These are phyloP conservation scores for Rehmannia glutinosa DNA, from an alignment of 257 asterid species.

Conservation along the genomic window DNA sequence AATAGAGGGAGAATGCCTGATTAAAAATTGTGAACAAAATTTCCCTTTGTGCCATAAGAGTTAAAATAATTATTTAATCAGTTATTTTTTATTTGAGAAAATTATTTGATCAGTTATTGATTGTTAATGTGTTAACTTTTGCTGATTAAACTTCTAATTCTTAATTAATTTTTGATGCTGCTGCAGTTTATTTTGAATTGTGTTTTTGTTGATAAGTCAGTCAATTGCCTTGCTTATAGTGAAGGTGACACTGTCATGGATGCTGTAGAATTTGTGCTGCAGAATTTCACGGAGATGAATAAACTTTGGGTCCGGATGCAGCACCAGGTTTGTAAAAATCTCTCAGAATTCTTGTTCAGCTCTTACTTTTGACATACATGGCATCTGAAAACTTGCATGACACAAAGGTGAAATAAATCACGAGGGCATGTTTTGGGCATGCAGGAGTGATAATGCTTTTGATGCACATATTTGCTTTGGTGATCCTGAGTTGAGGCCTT, in stretches of 20 bases:
- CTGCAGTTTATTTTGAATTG: constrained; percentile 9
- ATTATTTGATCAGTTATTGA: neutral
- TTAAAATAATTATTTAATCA: no score
- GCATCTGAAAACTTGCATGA: constrained; percentile 50
- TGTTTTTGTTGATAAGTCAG: constrained; percentile 17
- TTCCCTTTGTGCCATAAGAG: neutral
- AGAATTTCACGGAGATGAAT: constrained; percentile 95
- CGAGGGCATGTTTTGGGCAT: constrained; percentile 69
- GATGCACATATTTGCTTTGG: constrained; percentile 77
- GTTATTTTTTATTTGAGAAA: no score
- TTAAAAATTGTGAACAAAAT: neutral
- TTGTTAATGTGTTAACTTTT: constrained; percentile 1
- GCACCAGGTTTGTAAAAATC: constrained; percentile 62
- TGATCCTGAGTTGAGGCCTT: constrained; percentile 75
- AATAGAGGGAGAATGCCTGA: neutral
- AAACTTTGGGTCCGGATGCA: constrained; percentile 99
- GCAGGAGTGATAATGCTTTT: constrained; percentile 67
- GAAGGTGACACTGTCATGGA: constrained; percentile 97
- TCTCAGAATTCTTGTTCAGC: constrained; percentile 16
- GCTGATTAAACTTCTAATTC: constrained; percentile 1
- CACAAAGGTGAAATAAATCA: constrained; percentile 42
- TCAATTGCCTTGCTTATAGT: constrained; percentile 42
- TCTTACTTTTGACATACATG: constrained; percentile 35
- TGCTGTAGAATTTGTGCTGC: constrained; percentile 98
- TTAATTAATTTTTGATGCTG: constrained; percentile 8